Conservation (phyloP, 192 early-diverging fungal genomes). For the Ambispora gerdemannii region DNA sequence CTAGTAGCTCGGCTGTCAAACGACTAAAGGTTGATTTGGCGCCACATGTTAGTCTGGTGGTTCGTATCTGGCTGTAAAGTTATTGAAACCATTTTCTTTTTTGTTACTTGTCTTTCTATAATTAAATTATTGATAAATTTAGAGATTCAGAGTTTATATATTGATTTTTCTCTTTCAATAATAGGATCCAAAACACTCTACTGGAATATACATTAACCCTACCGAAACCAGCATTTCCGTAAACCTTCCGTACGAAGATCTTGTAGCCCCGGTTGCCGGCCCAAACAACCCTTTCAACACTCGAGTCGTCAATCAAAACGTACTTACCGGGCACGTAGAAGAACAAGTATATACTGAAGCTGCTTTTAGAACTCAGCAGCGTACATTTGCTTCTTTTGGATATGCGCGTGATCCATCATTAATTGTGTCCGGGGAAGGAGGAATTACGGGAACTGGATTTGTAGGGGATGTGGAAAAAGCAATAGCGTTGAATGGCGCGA, state of each 20-base stretch:
- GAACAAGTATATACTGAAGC: constrained; percentile 64
- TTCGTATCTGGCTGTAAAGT: constrained; percentile 32
- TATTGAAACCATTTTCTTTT: neutral
- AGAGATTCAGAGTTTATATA: neutral
- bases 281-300: constrained; percentile 55
- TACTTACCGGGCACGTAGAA: constrained; percentile 75
- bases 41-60: constrained; percentile 53
- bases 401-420: constrained; percentile 78
- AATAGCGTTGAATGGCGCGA: constrained; percentile 48
- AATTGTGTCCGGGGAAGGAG: constrained; percentile 38
- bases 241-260: constrained; percentile 59
- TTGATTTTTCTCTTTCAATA: neutral
- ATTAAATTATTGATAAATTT: neutral
- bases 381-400: constrained; percentile 78
- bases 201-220: constrained; percentile 50
- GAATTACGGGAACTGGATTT: constrained; percentile 53
- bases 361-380: constrained; percentile 79
- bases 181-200: constrained; percentile 40
- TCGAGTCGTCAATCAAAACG: constrained; percentile 47
- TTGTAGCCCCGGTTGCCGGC: constrained; percentile 49
- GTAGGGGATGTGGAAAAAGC: constrained; percentile 64
- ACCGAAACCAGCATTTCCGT: constrained; percentile 52
- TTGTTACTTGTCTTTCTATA: neutral
- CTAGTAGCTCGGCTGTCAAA: neutral
- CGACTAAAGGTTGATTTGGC: constrained; percentile 44